Evolutionary conservation across 305 asterid genomes (phyloP), one percentile per base, ranked within the genome.

Genomic region (Petunia hybrid): DNA sequence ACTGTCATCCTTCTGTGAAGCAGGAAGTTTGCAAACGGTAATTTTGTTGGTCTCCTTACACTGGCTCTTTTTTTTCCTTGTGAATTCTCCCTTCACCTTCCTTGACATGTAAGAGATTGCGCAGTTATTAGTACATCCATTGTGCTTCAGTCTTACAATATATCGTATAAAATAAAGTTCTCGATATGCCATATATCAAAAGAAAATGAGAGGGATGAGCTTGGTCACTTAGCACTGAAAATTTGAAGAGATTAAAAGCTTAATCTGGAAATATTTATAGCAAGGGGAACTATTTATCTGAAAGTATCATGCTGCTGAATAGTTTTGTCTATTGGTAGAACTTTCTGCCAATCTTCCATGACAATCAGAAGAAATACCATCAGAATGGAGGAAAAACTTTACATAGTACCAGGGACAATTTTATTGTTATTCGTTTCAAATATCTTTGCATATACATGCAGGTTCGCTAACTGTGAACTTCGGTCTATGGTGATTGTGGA

Each of bases 401-500:
- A 51, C 9, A 4, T 2, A 10, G 57, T 8, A 53, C 31, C 31
- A 22, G 31, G 31, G 31, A 59, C 64, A 59, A 3, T 13, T 59
- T 10, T 8, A 13, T 35, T 13, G 64, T 59, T 59, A 2, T 9
- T 59, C 22, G 22, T 6, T 42, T 65, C 43, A n/a, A 65, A 4
- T 65, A 10, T 22, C 36, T 42, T 36, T 65, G n/a, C 39, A 43
- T 83, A 22, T 60, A 4, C 84, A n/a, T 89, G 92, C 90, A 95
- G 98, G 69, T 95, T 92, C 60, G 94, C 94, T 0, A 95, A 95
- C 85, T 95, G 98, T 76, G 98, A 95, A 91, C 97, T 95, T 78
- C 98, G 96, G 46, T 95, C 98, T 35, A 92, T 95, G 96, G 90
- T 90, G 81, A 88, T 95, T 76, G 82, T 87, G 71, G 95, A 95